Evolutionary conservation across 148 eudicot species (phyloP).

Genomic region (Rhododendron williamsianum): DNA sequence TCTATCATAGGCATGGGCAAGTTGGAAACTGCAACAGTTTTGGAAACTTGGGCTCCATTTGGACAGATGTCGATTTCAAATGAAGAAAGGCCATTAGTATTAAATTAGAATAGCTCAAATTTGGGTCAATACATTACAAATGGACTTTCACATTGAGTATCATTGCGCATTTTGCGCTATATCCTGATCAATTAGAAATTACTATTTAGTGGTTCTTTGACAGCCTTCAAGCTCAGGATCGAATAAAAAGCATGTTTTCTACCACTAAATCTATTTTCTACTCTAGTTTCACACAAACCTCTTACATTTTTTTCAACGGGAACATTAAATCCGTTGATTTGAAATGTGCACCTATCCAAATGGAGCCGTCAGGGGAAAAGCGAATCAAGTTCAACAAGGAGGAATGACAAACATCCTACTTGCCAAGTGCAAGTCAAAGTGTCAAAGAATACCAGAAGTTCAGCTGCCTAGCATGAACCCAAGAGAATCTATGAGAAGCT

Average conservation of each 20-base stretch:
- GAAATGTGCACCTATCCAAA: neutral
- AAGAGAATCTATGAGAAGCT: conserved; percentile 10
- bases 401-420: conserved; percentile 5
- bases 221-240: neutral
- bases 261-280: neutral
- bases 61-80: neutral
- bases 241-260: neutral
- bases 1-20: neutral
- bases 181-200: neutral
- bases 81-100: neutral
- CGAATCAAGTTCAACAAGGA: neutral
- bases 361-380: neutral
- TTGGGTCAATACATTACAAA: neutral
- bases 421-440: neutral
- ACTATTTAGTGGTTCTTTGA: neutral
- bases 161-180: neutral
- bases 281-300: neutral
- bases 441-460: neutral
- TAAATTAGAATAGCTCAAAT: neutral
- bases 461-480: conserved; percentile 5
- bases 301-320: neutral
- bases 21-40: neutral
- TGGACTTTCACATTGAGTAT: neutral
- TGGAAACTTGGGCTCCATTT: neutral
- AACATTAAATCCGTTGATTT: neutral